Base-by-base conservation (phyloP, 1,284 basidiomycete species). In the Boletellus dicymbophilus region DNA sequence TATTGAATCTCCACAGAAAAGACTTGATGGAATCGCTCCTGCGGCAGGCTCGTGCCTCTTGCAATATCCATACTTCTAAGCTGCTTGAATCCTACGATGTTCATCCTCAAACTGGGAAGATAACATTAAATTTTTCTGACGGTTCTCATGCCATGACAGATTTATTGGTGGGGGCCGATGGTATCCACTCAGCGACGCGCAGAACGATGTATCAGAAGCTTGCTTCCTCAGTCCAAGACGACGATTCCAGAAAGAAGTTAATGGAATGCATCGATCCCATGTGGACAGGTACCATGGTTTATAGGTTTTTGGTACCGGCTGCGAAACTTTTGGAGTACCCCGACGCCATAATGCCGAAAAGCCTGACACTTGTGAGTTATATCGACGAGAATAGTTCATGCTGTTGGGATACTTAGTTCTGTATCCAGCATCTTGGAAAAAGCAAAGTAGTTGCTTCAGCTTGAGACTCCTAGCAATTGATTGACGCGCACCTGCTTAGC, bases 341-440 rank as follows among this genome's bases (percentile, higher is more conserved):
- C 2, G 59, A 60, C 3, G 71, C 76, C 46, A 64, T 69, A 21
- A 59, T 62, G 6, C 58, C 73, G n/a, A 58, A 53, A 10, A 57
- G 52, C 10, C 58, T 76, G 7, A 64, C 71, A 7, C 46, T 74
- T 45, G 77, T 79, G 12, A 46, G 55, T 25, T 20, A 40, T 6
- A 11, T 34, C 18, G n/a, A 16, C 16, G 7, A n/a, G 22, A 15
- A 26, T 23, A 6, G n/a, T 47, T 57, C 15, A 46, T n/a, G n/a
- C n/a, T 34, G 3, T 13, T 23, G 18, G 3, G 8, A 26, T 28
- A 3, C 44, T 49, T 12, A 55, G 25, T 34, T 5, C 4, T 30
- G 21, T 31, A 37, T 38, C n/a, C 48, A 80, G 77, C 74, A 77
- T 51, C 57, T 73, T 9, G 77, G 76, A 25, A 74, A 69, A 49